These are phyloP conservation scores for Penicillium soppii DNA, from an alignment of 495 filamentous ascomycete genomes.

Conservation along the genomic window DNA sequence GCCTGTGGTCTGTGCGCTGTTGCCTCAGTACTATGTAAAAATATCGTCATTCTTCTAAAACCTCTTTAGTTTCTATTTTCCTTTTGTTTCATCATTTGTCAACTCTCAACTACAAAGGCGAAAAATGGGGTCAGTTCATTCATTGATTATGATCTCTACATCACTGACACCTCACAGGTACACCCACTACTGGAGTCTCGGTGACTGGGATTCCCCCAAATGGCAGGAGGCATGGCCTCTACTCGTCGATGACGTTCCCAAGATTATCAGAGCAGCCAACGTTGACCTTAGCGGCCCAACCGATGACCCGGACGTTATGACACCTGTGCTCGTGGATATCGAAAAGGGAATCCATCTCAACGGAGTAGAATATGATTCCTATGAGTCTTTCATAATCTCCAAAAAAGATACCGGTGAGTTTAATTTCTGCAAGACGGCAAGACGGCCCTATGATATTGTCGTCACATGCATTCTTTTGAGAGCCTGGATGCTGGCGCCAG, in stretches of 20 bases:
- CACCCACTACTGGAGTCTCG: constrained; percentile 17
- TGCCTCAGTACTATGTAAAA: too few relatives aligned
- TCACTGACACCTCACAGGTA: background rate
- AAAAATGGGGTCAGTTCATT: background rate
- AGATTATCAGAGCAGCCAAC: constrained; percentile 9
- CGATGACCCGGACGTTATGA: background rate
- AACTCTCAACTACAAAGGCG: too few relatives aligned
- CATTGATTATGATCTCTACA: background rate
- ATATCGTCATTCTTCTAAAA: too few relatives aligned
- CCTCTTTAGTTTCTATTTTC: too few relatives aligned
- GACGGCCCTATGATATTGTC: constrained; percentile 16
- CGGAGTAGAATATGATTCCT: background rate
- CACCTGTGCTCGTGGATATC: background rate
- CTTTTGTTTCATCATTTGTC: too few relatives aligned
- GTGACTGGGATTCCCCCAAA: constrained; percentile 5
- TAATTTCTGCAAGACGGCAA: constrained; percentile 10
- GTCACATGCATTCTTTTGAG: constrained; percentile 15
- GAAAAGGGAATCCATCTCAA: constrained; percentile 12
- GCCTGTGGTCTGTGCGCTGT: too few relatives aligned
- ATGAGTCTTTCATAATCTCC: constrained; percentile 5
- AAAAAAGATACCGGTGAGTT: background rate
- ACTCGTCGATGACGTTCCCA: constrained; percentile 13
- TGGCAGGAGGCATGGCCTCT: constrained; percentile 15
- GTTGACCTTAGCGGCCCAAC: constrained; percentile 1
- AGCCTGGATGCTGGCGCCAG: constrained; percentile 13